Percentiles rank a stretch among this genome's conserved stretches.
Evolutionary conservation across 148 eudicot species (phyloP).

Genomic region (Spergularia bocconei): DNA sequence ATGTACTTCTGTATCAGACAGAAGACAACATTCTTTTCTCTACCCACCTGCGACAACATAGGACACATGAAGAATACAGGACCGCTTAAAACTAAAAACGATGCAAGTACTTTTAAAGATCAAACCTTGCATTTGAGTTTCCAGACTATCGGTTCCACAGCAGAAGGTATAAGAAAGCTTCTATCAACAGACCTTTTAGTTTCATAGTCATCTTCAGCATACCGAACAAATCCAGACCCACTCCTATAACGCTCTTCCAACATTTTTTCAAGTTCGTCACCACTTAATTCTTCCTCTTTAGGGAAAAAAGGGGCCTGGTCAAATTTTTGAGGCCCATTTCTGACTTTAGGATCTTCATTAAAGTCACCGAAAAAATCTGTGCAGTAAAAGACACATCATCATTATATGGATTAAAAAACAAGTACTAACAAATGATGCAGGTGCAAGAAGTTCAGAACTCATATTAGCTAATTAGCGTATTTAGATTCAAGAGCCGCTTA

Average conservation of each 20-base stretch:
- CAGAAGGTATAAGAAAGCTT: slow-evolving; percentile 37
- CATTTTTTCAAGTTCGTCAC: slow-evolving; percentile 69
- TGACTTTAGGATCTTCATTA: slow-evolving; percentile 29
- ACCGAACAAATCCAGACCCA: slow-evolving; percentile 62
- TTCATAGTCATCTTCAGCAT: slow-evolving; percentile 68
- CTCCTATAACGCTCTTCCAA: slow-evolving; percentile 74
- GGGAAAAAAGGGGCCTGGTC: slow-evolving; percentile 49
- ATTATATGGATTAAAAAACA: not conserved
- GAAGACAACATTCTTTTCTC: slow-evolving; percentile 83
- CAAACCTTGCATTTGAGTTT: slow-evolving; percentile 97
- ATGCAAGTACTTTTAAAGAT: not conserved
- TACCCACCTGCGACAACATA: slow-evolving; percentile 59
- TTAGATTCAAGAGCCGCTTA: too few relatives aligned
- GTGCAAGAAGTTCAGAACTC: too few relatives aligned
- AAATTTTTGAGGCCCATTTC: slow-evolving; percentile 44
- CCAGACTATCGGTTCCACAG: slow-evolving; percentile 65
- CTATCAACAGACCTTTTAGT: slow-evolving; percentile 39
- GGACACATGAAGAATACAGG: not conserved
- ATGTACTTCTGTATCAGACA: slow-evolving; percentile 87
- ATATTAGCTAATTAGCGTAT: too few relatives aligned
- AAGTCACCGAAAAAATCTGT: slow-evolving; percentile 59
- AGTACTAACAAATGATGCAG: too few relatives aligned
- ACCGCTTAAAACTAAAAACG: slow-evolving; percentile 1
- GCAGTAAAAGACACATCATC: not conserved
- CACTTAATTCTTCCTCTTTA: slow-evolving; percentile 81